Evolutionary conservation across 2,329 filamentous ascomycete species (phyloP).

Genomic region (Xylogone sp.): DNA sequence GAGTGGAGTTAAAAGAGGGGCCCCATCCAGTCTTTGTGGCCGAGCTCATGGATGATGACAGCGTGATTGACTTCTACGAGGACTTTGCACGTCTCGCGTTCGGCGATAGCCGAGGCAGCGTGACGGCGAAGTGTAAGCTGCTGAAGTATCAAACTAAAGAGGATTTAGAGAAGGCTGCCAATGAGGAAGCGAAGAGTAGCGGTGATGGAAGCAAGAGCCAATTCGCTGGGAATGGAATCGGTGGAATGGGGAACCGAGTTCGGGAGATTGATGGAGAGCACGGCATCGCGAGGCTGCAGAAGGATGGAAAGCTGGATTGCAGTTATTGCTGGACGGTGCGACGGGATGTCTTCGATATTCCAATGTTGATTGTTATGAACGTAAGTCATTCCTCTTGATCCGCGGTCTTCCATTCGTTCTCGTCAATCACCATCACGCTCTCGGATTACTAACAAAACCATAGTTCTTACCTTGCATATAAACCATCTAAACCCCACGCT

Average conservation of each 20-base stretch:
- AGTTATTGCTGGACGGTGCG: slow-evolving; percentile 97
- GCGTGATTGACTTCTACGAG: slow-evolving; percentile 91
- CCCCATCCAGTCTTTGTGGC: slow-evolving; percentile 84
- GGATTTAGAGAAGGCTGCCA: slow-evolving; percentile 22
- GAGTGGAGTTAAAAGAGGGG: slow-evolving; percentile 36
- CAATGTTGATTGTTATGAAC: slow-evolving; percentile 97
- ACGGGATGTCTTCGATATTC: slow-evolving; percentile 95
- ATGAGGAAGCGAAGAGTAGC: slow-evolving; percentile 13
- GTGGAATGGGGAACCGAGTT: slow-evolving; percentile 47
- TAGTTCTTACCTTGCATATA: slow-evolving; percentile 43
- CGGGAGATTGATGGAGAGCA: slow-evolving; percentile 66
- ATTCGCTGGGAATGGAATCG: slow-evolving; percentile 15
- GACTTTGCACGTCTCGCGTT: slow-evolving; percentile 92
- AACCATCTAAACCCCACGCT: slow-evolving; percentile 11
- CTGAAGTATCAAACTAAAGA: slow-evolving; percentile 85
- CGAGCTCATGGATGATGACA: slow-evolving; percentile 89
- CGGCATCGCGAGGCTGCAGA: slow-evolving; percentile 77
- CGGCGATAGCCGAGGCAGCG: slow-evolving; percentile 81
- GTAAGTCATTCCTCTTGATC: slow-evolving; percentile 50
- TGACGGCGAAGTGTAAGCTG: slow-evolving; percentile 78
- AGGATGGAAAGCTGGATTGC: slow-evolving; percentile 89
- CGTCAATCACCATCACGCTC: neutral
- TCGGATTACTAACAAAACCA: slow-evolving; percentile 9
- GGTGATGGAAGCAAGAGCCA: slow-evolving; percentile 13
- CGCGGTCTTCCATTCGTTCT: neutral